phyloP scores from a whole-genome alignment of 176 grass and related monocot genomes.

The Calamus simplicifolius region DNA sequence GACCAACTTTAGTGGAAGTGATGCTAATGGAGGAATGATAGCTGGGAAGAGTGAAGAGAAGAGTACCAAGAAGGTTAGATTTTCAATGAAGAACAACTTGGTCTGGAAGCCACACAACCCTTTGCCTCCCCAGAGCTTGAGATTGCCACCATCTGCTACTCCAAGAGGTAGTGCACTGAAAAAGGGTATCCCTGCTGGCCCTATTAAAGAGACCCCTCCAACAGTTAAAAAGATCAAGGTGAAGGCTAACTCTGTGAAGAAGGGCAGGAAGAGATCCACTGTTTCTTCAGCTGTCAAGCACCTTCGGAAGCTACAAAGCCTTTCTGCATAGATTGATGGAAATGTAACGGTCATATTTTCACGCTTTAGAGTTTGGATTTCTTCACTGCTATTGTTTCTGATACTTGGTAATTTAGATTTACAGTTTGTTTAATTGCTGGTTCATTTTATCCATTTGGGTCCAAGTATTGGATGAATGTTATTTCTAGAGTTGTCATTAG shows the following conservation, averaged over 20 bases:
- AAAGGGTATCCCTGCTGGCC: conserved; percentile 70
- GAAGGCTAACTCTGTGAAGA: conserved; percentile 70
- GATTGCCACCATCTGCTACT: conserved; percentile 73
- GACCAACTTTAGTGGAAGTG: conserved; percentile 19
- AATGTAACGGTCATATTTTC: conserved; percentile 6
- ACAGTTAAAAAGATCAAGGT: conserved; percentile 42
- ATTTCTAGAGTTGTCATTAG: background rate
- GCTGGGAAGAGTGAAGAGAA: conserved; percentile 25
- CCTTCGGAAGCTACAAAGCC: conserved; percentile 66
- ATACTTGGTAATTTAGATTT: conserved; percentile 36
- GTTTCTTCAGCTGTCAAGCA: conserved; percentile 54
- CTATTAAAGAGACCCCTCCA: conserved; percentile 51
- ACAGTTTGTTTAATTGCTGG: conserved; percentile 13
- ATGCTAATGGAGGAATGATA: conserved; percentile 16
- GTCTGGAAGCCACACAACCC: conserved; percentile 86
- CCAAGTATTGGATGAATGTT: background rate
- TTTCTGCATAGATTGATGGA: conserved; percentile 37
- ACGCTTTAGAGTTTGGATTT: no score
- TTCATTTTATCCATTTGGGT: background rate
- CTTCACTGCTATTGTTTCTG: conserved; percentile 31
- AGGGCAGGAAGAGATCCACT: conserved; percentile 48
- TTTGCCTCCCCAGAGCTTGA: conserved; percentile 75
- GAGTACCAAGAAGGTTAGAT: conserved; percentile 73
- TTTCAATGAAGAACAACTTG: conserved; percentile 92
- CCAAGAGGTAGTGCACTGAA: conserved; percentile 95